Evolutionary conservation across 2,329 filamentous ascomycete species (phyloP).

Genomic region (Clonostachys solani): DNA sequence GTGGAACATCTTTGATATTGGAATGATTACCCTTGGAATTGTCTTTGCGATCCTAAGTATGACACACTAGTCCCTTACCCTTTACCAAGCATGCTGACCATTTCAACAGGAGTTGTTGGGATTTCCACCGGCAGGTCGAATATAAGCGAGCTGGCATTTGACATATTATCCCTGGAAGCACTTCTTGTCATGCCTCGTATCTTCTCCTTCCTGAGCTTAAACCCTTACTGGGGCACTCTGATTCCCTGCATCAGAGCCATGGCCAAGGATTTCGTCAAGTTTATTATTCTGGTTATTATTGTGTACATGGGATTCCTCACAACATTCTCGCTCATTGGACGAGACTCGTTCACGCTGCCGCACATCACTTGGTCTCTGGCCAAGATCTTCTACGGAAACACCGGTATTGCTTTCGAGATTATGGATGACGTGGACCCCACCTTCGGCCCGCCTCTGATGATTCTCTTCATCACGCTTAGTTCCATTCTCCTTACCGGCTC

Average conservation of each 20-base stretch:
- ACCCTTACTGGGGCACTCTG: constrained; percentile 84
- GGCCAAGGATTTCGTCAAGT: constrained; percentile 89
- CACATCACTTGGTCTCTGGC: constrained; percentile 74
- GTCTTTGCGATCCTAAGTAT: constrained; percentile 69
- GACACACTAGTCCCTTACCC: constrained; percentile 23
- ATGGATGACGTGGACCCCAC: constrained; percentile 56
- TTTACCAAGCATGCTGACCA: background rate
- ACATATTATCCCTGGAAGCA: constrained; percentile 81
- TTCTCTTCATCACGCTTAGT: constrained; percentile 72
- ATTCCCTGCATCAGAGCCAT: constrained; percentile 92
- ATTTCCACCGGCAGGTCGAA: constrained; percentile 46
- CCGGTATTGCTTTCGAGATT: constrained; percentile 68
- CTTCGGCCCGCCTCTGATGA: constrained; percentile 59
- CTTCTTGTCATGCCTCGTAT: constrained; percentile 87
- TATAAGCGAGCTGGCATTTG: constrained; percentile 77
- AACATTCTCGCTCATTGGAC: constrained; percentile 73
- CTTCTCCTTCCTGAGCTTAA: constrained; percentile 80
- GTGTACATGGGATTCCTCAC: constrained; percentile 86
- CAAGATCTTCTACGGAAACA: constrained; percentile 77
- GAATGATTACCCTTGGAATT: constrained; percentile 69
- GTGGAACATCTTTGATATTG: constrained; percentile 71
- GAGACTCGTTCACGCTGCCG: constrained; percentile 58
- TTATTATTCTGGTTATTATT: constrained; percentile 73
- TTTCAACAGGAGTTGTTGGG: constrained; percentile 19
- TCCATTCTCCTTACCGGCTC: constrained; percentile 77